These are phyloP conservation scores for Sporothrix inflata DNA, from an alignment of 2,329 filamentous ascomycete genomes.

Conservation along the genomic window DNA sequence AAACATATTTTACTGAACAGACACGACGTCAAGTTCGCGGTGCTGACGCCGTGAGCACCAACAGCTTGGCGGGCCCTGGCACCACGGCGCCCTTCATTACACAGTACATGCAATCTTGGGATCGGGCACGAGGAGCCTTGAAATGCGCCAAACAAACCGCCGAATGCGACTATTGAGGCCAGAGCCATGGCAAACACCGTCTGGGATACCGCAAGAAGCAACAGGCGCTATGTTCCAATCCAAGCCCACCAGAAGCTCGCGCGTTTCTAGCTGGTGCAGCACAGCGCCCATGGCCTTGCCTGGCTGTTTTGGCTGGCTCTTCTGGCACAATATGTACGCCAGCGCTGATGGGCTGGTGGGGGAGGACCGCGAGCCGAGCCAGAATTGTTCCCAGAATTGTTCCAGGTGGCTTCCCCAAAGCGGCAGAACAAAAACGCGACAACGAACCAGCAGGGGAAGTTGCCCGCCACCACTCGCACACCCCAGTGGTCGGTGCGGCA, in stretches of 20 bases:
- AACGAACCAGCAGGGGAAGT: not conserved
- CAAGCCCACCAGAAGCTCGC: not conserved
- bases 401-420: conserved; percentile 3
- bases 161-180: conserved; percentile 9
- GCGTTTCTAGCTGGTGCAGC: conserved; percentile 11
- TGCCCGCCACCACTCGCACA: not conserved
- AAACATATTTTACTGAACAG: not conserved
- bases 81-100: not conserved
- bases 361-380: conserved; percentile 28
- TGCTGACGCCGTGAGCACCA: not conserved
- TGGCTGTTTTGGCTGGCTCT: conserved; percentile 2
- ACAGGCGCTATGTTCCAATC: not conserved
- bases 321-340: conserved; percentile 2
- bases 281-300: not conserved
- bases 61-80: conserved; percentile 1
- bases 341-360: conserved; percentile 17
- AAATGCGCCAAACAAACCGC: conserved; percentile 12
- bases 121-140: not conserved
- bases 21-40: not conserved
- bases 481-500: conserved; percentile 6
- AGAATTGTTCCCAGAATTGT: conserved; percentile 12
- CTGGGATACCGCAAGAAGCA: not conserved
- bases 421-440: conserved; percentile 13
- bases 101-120: not conserved
- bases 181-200: conserved; percentile 4